These are phyloP conservation scores for Lentinula detonsa DNA, from an alignment of 768 basidiomycete genomes.

Conservation along the genomic window DNA sequence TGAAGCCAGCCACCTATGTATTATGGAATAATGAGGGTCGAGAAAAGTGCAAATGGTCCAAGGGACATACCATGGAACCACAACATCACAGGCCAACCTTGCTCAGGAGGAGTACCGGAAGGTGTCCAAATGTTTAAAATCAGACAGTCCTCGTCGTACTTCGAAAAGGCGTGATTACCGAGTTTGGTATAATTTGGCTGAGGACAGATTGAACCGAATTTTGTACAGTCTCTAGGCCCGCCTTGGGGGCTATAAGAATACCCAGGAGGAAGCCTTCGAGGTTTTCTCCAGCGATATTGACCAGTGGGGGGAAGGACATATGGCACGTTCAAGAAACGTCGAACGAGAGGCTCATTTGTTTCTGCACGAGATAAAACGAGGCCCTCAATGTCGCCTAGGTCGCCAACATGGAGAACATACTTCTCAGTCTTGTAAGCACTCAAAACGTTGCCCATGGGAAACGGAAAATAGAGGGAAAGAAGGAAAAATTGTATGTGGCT, in stretches of 20 bases:
- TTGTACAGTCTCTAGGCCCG: conserved; percentile 4
- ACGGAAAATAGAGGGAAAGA: neutral
- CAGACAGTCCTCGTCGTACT: conserved; percentile 5
- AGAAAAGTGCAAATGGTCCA: neutral
- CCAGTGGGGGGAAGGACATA: conserved; percentile 7
- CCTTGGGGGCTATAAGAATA: neutral
- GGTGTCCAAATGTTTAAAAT: conserved; percentile 7
- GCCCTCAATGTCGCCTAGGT: neutral
- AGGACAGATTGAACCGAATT: conserved; percentile 5
- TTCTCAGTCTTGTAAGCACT: neutral
- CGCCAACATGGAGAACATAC: neutral
- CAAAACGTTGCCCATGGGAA: conserved; percentile 18
- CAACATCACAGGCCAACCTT: conserved; percentile 8
- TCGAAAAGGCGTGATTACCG: neutral
- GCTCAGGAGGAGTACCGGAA: conserved; percentile 1
- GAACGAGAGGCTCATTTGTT: neutral
- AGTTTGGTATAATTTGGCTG: conserved; percentile 6
- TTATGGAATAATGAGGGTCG: neutral
- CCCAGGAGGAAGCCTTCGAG: neutral
- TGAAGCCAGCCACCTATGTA: conserved; percentile 6
- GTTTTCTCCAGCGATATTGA: conserved; percentile 6
- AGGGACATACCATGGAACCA: conserved; percentile 7
- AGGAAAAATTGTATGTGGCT: neutral
- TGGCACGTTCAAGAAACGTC: conserved; percentile 4
- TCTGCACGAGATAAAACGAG: conserved; percentile 2